Base-by-base conservation (phyloP, 225 moss, liverwort and hornwort species). In the Polytrichum commune region DNA sequence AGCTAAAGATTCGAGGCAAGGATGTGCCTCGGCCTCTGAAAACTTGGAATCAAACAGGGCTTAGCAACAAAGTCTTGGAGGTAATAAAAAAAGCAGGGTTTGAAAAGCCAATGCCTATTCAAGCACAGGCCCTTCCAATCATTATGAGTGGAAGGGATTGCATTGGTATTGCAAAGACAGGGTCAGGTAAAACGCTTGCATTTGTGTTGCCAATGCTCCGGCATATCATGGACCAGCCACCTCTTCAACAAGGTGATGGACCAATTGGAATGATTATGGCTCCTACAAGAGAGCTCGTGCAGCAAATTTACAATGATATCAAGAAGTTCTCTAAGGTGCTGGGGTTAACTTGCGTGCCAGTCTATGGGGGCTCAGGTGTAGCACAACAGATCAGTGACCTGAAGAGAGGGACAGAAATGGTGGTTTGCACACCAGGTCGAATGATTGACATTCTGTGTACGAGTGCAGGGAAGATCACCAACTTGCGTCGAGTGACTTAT, bases 371-470 rank as follows among this genome's bases (percentile, higher is more conserved):
- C 76, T 95, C 98, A 18, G 95, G 95, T 73, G 95, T 95, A 54
- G 98, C 95, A 19, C 95, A 95, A 63, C 98, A 99, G 77, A 95
- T 99, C 69, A 95, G 98, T 70, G 98, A 99, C 53, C 76, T 99
- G 32, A 95, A 99, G 71, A 88, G 98, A 75, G 98, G 98, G 35
- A 87, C 95, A 46, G 98, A 99, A 78, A 99, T 99, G 69, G 95
- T 99, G 35, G 95, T 99, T 68, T 95, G 95, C 75, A 99, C 98
- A 69, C 98, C 98, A 54, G 98, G 98, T 10, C 88, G 98, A 62
- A 95, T 99, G 98, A 99, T 95, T 67, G 98, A 93, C 72, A 93
- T 99, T 68, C 80, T 99, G 72, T 98, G 97, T 75, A 98, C 97
- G 18, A 98, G 97, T 85, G 91, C 93, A 6, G 95, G 95, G 1